A percentile compares a stretch with the other conserved stretches of the same genome.
Evolutionary conservation across 1,284 basidiomycete genomes (phyloP).

Genomic region (Schizophyllum amplum): DNA sequence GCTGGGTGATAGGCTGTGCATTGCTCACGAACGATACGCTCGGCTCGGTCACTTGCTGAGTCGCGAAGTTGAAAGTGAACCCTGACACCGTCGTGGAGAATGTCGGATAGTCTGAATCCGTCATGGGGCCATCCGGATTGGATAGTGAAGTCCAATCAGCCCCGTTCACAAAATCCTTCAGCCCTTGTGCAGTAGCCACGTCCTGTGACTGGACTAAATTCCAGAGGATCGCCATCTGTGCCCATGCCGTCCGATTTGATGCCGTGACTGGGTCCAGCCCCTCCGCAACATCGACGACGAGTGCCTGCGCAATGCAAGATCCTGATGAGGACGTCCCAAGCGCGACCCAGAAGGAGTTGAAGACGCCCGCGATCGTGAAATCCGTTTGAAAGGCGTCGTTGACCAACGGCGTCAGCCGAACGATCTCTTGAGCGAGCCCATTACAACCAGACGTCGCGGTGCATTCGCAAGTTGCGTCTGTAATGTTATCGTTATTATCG

Average conservation of each 20-base stretch:
- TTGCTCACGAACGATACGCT: constrained; percentile 35
- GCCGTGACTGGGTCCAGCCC: constrained; percentile 28
- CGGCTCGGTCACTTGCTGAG: constrained; percentile 38
- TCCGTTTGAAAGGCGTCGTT: constrained; percentile 44
- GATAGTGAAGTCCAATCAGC: constrained; percentile 39
- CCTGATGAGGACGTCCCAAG: constrained; percentile 32
- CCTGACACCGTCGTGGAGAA: constrained; percentile 41
- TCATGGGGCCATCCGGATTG: constrained; percentile 32
- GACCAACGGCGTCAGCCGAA: constrained; percentile 38
- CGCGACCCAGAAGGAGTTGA: constrained; percentile 39
- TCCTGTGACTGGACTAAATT: constrained; percentile 45
- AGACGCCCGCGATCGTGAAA: constrained; percentile 34
- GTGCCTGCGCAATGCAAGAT: constrained; percentile 44
- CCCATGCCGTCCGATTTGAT: constrained; percentile 48
- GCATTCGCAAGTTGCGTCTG: constrained; percentile 58
- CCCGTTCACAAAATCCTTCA: constrained; percentile 38
- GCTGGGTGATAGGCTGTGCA: constrained; percentile 37
- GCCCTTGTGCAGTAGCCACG: constrained; percentile 23
- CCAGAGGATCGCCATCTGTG: constrained; percentile 53
- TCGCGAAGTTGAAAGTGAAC: constrained; percentile 51
- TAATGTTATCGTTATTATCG: constrained; percentile 4
- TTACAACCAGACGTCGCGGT: constrained; percentile 38
- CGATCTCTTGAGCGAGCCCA: constrained; percentile 43
- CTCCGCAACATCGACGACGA: constrained; percentile 47
- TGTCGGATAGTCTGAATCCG: constrained; percentile 16